phyloP scores from a whole-genome alignment of 2,329 filamentous ascomycete species.

The Phialocephala subalpina region DNA sequence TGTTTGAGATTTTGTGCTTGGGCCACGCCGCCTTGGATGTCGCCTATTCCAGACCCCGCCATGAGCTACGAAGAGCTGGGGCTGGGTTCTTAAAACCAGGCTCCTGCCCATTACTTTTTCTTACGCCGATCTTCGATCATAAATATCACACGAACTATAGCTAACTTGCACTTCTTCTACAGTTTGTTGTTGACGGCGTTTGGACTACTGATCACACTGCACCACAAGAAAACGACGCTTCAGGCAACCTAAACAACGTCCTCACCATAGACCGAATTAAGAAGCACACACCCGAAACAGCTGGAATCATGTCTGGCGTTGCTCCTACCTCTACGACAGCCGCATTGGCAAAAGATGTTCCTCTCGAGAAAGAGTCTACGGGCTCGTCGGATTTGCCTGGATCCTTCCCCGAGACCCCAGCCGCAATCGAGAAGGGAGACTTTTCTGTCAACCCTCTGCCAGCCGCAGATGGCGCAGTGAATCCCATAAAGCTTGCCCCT shows the following conservation, averaged over 20 bases:
- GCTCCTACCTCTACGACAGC: conserved; percentile 77
- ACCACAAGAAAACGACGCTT: conserved; percentile 82
- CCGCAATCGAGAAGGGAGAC: conserved; percentile 51
- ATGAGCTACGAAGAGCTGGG: conserved; percentile 28
- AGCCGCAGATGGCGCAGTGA: conserved; percentile 70
- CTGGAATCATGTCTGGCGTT: conserved; percentile 69
- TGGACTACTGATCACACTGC: conserved; percentile 87
- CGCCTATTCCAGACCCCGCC: conserved; percentile 40
- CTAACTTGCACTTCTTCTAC: conserved; percentile 20
- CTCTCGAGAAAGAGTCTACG: conserved; percentile 58
- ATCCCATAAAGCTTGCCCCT: conserved; percentile 81
- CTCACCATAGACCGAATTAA: conserved; percentile 77
- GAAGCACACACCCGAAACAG: conserved; percentile 53
- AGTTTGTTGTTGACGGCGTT: conserved; percentile 95
- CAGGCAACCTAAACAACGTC: conserved; percentile 93
- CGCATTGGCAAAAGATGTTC: conserved; percentile 71
- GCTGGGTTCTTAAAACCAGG: conserved; percentile 25
- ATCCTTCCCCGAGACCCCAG: conserved; percentile 77
- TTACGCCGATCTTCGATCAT: not conserved
- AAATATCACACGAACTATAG: not conserved
- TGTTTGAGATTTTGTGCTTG: conserved; percentile 33
- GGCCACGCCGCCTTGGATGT: conserved; percentile 33
- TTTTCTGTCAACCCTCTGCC: conserved; percentile 67
- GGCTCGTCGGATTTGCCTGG: conserved; percentile 65
- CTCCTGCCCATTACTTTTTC: conserved; percentile 14